These are phyloP conservation scores for Kluyveromyces dobzhanskii DNA, from an alignment of 805 yeast genomes.

Conservation along the genomic window DNA sequence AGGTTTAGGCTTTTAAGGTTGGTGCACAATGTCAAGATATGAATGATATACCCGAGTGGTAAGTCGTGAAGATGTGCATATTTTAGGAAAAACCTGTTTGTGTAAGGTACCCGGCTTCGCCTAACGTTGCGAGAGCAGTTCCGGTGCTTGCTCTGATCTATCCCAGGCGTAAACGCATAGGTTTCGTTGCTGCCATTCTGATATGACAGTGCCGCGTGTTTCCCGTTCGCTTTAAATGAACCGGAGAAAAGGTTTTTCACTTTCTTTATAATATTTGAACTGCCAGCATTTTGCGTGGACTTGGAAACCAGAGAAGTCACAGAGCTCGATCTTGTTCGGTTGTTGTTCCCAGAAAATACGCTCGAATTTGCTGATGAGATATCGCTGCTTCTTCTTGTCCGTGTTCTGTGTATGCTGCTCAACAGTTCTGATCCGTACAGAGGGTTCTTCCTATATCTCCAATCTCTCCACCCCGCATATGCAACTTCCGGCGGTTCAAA, in stretches of 20 bases:
- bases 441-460: constrained; percentile 74
- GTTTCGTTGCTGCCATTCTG: too few species aligned
- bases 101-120: constrained; percentile 44
- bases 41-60: constrained; percentile 71
- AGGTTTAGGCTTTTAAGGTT: constrained; percentile 49
- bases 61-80: constrained; percentile 65
- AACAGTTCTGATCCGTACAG: constrained; percentile 39
- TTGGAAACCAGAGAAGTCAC: background rate
- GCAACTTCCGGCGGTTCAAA: constrained; percentile 26
- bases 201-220: too few species aligned
- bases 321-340: background rate
- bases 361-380: constrained; percentile 1
- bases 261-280: background rate
- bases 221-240: background rate
- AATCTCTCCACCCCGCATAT: constrained; percentile 85
- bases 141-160: too few species aligned
- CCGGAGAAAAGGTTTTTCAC: background rate
- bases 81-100: constrained; percentile 51
- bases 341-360: background rate
- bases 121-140: constrained; percentile 15
- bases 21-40: constrained; percentile 58
- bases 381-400: constrained; percentile 8
- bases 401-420: constrained; percentile 17
- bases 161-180: too few species aligned
- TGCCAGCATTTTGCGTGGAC: background rate